Base-by-base conservation (phyloP, 208 protist genomes). In the Crithidia expoeki region DNA sequence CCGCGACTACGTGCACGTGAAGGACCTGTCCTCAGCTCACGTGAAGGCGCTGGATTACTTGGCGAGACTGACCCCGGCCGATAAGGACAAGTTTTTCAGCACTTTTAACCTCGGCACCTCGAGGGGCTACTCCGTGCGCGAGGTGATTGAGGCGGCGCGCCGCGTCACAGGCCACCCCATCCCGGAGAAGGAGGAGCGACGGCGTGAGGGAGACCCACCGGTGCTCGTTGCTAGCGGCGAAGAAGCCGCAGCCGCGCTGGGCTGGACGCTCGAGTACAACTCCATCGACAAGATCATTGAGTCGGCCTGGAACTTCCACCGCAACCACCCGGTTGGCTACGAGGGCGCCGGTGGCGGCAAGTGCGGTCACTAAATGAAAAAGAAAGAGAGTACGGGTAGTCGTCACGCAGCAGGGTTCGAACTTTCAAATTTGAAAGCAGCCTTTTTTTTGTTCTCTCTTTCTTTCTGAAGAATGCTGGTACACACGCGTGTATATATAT, bases 1-100 rank as follows among this genome's bases (percentile, higher is more conserved):
- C 42, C 89, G 98, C 40, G 98, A 99, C 82, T 99, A 98, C 83
- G 98, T 99, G 52, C 98, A 99, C 81, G 96, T 99, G n/a, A 88
- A 96, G 50, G 98, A 99, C 79, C 79, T 99, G 0, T 94, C 97
- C 21, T 83, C 87, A 42, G 98, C 96, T 2, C 98, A 99, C 83
- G 88, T 98, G 23, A 81, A 88, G 30, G 92, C 98, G 38, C 71
- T 99, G 5, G 76, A 93, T 50, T 94, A 92, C 74, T 66, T 96
- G 42, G 61, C 62, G n/a, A 76, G 56, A 33, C 61, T 86, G 30
- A 71, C 51, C 1, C 68, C 76, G 1, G 65, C 74, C 38, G 76
- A 92, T 57, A 74, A 68, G 47, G 71, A 80, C 21, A 63, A 57
- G 33, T 93, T 83, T 73, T 95, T 93, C 73, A 83, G 70, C 27